Percentiles rank a stretch among this genome's conserved stretches.
These are phyloP conservation scores for Cichorium intybus DNA, from an alignment of 140 eudicot species.

Conservation along the genomic window DNA sequence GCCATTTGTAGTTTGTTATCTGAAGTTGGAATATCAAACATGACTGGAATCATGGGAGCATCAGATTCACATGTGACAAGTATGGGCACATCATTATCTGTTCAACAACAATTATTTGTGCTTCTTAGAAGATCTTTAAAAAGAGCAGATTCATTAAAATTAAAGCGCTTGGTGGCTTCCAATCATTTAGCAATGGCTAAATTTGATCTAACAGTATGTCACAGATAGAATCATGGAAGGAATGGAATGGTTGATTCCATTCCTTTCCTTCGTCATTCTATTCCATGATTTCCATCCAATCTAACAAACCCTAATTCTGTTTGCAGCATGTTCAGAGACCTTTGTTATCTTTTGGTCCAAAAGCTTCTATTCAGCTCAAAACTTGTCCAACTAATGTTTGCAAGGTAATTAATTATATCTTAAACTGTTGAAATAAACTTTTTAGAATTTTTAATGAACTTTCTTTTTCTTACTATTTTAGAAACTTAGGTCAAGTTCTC, in stretches of 20 bases:
- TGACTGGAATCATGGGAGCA: constrained; percentile 81
- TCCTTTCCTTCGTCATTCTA: not conserved
- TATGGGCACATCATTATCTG: constrained; percentile 63
- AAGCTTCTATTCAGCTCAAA: constrained; percentile 76
- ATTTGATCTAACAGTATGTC: constrained; percentile 62
- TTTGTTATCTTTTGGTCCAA: constrained; percentile 89
- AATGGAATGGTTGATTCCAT: not conserved
- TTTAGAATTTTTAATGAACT: not conserved
- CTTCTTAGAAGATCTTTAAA: constrained; percentile 80
- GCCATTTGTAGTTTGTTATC: constrained; percentile 89
- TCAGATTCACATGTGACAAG: constrained; percentile 71
- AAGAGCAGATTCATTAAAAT: constrained; percentile 77
- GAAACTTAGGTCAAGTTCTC: constrained; percentile 78
- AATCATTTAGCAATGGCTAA: constrained; percentile 90
- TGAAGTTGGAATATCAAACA: constrained; percentile 75
- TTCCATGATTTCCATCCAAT: not conserved
- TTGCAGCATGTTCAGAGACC: constrained; percentile 98
- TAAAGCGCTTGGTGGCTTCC: constrained; percentile 82
- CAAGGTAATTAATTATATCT: constrained; percentile 49
- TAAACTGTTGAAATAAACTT: constrained; percentile 1
- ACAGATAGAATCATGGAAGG: constrained; percentile 6
- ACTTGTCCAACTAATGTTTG: constrained; percentile 74
- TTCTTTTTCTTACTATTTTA: constrained; percentile 27
- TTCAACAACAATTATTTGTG: constrained; percentile 80
- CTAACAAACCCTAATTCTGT: constrained; percentile 2